A percentile compares a stretch with the other conserved stretches of the same genome.
Evolutionary conservation across 768 basidiomycete species (phyloP).

Genomic region (Hypholoma sublateritium): DNA sequence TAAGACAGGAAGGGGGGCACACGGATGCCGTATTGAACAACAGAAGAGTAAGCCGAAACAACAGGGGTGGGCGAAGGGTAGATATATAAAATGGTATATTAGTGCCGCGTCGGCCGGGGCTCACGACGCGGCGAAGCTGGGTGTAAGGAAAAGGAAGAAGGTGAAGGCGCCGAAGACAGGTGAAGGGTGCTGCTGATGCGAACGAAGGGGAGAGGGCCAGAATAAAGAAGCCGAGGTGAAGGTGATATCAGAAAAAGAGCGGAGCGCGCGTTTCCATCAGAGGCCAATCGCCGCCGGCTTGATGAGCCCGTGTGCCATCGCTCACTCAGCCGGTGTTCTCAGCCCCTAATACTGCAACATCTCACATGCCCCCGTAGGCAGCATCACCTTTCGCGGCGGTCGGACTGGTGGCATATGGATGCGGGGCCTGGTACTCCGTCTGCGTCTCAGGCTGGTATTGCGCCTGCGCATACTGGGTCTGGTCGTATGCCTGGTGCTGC

Average conservation of each 20-base stretch:
- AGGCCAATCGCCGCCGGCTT: no score
- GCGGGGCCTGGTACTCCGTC: constrained; percentile 17
- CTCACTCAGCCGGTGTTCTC: neutral
- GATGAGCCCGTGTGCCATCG: neutral
- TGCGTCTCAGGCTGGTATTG: constrained; percentile 10
- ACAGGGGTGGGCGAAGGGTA: neutral
- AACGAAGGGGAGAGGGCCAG: no score
- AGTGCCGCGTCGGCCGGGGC: neutral
- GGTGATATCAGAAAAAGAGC: no score
- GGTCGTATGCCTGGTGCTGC: constrained; percentile 14
- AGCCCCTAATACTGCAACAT: neutral
- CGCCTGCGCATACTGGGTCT: constrained; percentile 13
- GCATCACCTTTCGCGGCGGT: constrained; percentile 3
- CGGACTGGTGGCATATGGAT: constrained; percentile 17
- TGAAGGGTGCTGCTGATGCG: neutral
- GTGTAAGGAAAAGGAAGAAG: neutral
- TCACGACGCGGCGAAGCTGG: neutral
- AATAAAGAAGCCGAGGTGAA: no score
- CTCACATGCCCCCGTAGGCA: constrained; percentile 6
- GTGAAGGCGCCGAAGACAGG: neutral
- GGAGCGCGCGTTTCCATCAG: no score
- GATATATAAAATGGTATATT: neutral
- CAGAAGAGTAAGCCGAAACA: neutral
- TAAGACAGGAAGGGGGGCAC: neutral
- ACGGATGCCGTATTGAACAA: neutral